These are phyloP conservation scores for Helichrysum umbraculigerum DNA, from an alignment of 129 eudicot genomes.

Conservation along the genomic window DNA sequence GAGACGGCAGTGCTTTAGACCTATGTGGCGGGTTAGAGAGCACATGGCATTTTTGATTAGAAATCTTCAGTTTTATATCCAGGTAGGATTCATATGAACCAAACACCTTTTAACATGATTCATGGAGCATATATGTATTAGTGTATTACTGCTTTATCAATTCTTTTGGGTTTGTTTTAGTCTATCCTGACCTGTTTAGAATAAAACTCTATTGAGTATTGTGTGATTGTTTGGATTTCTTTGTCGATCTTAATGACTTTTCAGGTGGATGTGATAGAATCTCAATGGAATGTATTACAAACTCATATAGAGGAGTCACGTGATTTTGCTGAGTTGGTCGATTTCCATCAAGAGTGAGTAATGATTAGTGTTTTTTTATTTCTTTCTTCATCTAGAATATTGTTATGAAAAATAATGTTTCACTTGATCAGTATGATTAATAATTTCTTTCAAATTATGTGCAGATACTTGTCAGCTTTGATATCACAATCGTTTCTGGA, in stretches of 20 bases:
- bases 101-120: not conserved
- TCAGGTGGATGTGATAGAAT: constrained; percentile 97
- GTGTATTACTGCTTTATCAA: not conserved
- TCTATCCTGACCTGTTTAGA: not conserved
- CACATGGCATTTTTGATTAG: constrained; percentile 98
- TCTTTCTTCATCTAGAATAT: not conserved
- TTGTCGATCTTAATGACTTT: constrained; percentile 9
- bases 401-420: not conserved
- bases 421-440: not conserved
- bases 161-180: not conserved
- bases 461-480: constrained; percentile 92
- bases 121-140: not conserved
- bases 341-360: constrained; percentile 95
- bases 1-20: constrained; percentile 82
- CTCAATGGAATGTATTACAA: constrained; percentile 97
- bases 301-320: constrained; percentile 86
- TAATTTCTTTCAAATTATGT: constrained; percentile 8
- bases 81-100: constrained; percentile 45
- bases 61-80: constrained; percentile 93
- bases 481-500: constrained; percentile 97
- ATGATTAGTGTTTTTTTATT: not conserved
- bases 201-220: not conserved
- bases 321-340: constrained; percentile 89
- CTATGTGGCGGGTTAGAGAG: constrained; percentile 98
- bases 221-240: not conserved